Evolutionary conservation across 805 yeast genomes (phyloP).

Genomic region (Cephaloascus albidus): DNA sequence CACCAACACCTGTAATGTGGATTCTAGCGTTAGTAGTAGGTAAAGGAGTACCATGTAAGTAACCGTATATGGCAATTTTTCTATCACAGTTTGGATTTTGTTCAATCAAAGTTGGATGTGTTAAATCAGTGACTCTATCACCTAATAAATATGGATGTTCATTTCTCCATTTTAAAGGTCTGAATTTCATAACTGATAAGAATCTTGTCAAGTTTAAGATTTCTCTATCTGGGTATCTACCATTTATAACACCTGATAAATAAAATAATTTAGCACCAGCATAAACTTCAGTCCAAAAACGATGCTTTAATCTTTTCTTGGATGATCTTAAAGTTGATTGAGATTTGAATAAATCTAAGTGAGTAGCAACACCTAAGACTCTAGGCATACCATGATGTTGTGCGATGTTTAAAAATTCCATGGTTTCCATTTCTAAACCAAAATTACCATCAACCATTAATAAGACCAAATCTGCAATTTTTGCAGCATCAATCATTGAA

Average conservation of each 20-base stretch:
- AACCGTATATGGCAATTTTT: constrained; percentile 87
- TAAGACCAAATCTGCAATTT: constrained; percentile 86
- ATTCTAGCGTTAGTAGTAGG: constrained; percentile 60
- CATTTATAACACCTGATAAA: constrained; percentile 90
- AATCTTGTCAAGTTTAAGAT: constrained; percentile 85
- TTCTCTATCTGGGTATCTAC: constrained; percentile 96
- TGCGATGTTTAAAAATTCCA: constrained; percentile 94
- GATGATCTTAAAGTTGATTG: constrained; percentile 85
- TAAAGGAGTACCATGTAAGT: constrained; percentile 88
- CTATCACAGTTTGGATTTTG: constrained; percentile 79
- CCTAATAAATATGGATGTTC: constrained; percentile 93
- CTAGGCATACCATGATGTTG: constrained; percentile 99
- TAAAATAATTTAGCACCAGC: constrained; percentile 96
- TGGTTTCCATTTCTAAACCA: constrained; percentile 98
- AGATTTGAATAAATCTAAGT: constrained; percentile 85
- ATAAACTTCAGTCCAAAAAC: constrained; percentile 99
- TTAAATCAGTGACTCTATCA: constrained; percentile 87
- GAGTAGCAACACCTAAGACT: constrained; percentile 91
- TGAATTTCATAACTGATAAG: constrained; percentile 93
- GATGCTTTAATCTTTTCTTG: constrained; percentile 81
- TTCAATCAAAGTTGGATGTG: constrained; percentile 81
- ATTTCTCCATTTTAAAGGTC: constrained; percentile 99
- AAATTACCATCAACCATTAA: constrained; percentile 92
- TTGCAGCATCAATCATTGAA: constrained; percentile 94
- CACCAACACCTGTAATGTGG: constrained; percentile 96